Evolutionary conservation across 495 filamentous ascomycete genomes (phyloP), one percentile per base, ranked within the genome.

Genomic region (Polyplosphaeria fusca): DNA sequence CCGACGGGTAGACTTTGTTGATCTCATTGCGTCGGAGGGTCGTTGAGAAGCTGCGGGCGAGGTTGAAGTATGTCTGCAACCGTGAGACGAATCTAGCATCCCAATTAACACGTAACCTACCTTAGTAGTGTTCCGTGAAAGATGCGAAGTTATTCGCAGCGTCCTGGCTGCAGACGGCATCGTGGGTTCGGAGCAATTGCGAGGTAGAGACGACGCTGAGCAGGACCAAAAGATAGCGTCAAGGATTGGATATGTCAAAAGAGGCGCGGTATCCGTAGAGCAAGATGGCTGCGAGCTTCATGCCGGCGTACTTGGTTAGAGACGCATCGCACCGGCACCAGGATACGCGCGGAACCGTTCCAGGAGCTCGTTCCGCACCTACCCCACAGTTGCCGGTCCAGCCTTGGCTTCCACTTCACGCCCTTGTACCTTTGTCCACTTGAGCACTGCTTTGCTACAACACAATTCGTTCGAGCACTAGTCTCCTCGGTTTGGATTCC

Each of bases 1-100:
- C 57, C 9, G 70, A 70, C 23, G 65, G 38, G 44, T 70, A 45
- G 46, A 71, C 51, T 57, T 73, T 71, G 66, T 73, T 70, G 55
- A 73, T 73, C 55, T 68, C 69, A 67, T 61, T n/a, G 46, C 67
- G 69, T 26, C 55, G 50, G 39, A 16, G 27, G 35, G 61, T 67
- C 16, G 67, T 63, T n/a, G 69, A 60, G 55, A 71, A 71, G 32
- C 53, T 50, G 48, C 70, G 70, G 40, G 59, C 60, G 28, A 72
- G 58, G 56, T 64, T 47, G 48, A 66, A 38, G 35, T 66, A 61
- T 16, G 58, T 60, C 54, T 62, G 43, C 18, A 24, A 14, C 19
- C 26, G 25, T 61, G 9, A 45, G 26, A 12, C 19, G 20, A 27
- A 28, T 5, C 19, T 5, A 28, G 22, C 28, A 2, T 1, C 14